phyloP scores from a whole-genome alignment of 371 early-diverging fungal genomes.

The Syncephalastrum sp. region DNA sequence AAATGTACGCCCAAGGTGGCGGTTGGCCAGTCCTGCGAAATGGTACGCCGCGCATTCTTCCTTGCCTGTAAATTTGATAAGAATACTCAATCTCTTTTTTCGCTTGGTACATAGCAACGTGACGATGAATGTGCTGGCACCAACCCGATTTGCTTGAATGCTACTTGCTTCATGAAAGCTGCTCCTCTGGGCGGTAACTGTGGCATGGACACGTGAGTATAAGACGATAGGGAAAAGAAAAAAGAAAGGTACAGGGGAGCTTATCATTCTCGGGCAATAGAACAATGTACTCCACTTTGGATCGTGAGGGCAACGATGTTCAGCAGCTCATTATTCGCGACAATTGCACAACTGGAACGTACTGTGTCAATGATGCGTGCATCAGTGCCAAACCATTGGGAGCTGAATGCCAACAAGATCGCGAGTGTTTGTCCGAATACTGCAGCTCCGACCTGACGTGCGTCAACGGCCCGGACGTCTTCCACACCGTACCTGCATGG shows the following conservation, averaged over 20 bases:
- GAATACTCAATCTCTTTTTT: neutral
- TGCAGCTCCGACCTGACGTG: slow-evolving; percentile 33
- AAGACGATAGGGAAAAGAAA: neutral
- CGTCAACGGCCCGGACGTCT: slow-evolving; percentile 42
- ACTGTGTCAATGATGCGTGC: slow-evolving; percentile 29
- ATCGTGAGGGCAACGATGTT: slow-evolving; percentile 14
- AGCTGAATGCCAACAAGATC: slow-evolving; percentile 33
- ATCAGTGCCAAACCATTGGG: slow-evolving; percentile 23
- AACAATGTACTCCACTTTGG: neutral
- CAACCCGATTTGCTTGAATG: slow-evolving; percentile 38
- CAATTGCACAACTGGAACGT: slow-evolving; percentile 44
- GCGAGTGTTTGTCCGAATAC: slow-evolving; percentile 44
- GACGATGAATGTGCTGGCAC: slow-evolving; percentile 42
- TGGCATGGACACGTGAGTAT: slow-evolving; percentile 34
- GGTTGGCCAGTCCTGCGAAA: slow-evolving; percentile 28
- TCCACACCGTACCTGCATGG: slow-evolving; percentile 37
- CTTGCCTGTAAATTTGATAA: neutral
- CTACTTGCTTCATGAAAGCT: slow-evolving; percentile 36
- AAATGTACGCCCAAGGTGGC: slow-evolving; percentile 21
- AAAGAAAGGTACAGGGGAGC: neutral
- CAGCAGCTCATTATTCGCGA: slow-evolving; percentile 43
- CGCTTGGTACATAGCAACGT: slow-evolving; percentile 28
- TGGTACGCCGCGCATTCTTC: slow-evolving; percentile 10
- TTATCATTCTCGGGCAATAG: neutral
- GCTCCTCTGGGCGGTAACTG: slow-evolving; percentile 40